These are phyloP conservation scores for Rhizopogon rudus DNA, from an alignment of 768 basidiomycete genomes.

Conservation along the genomic window DNA sequence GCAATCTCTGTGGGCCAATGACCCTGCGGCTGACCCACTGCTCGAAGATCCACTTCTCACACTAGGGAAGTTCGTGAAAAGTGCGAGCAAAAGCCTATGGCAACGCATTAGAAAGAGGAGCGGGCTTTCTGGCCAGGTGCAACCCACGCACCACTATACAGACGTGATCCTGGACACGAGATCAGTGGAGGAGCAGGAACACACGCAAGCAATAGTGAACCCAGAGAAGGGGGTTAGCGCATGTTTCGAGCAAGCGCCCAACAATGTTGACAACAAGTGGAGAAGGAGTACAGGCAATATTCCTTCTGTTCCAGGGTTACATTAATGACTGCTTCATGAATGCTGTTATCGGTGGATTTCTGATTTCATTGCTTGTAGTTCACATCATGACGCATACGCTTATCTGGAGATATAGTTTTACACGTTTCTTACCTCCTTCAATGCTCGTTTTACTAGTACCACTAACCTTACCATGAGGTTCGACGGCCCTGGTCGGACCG, in stretches of 20 bases:
- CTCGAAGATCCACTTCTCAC: conserved; percentile 43
- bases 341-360: too few relatives aligned
- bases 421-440: too few relatives aligned
- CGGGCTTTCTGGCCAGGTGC: conserved; percentile 8
- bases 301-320: conserved; percentile 39
- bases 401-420: too few relatives aligned
- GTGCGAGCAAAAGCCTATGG: conserved; percentile 35
- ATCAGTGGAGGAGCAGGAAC: conserved; percentile 23
- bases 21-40: conserved; percentile 22
- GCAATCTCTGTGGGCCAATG: conserved; percentile 15
- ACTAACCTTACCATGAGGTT: too few relatives aligned
- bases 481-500: too few relatives aligned
- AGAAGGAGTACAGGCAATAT: conserved; percentile 23
- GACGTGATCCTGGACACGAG: conserved; percentile 16
- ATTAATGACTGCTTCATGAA: background rate
- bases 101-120: conserved; percentile 40
- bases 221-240: background rate
- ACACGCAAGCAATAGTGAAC: background rate
- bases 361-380: background rate
- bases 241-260: conserved; percentile 14
- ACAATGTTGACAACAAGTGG: background rate
- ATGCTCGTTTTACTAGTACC: background rate
- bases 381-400: too few relatives aligned
- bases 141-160: conserved; percentile 3
- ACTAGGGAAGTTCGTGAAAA: conserved; percentile 50